Percentiles rank a stretch among this genome's conserved stretches.
Evolutionary conservation across 2,329 filamentous ascomycete genomes (phyloP).

Genomic region (Coniochaeta prunicola): DNA sequence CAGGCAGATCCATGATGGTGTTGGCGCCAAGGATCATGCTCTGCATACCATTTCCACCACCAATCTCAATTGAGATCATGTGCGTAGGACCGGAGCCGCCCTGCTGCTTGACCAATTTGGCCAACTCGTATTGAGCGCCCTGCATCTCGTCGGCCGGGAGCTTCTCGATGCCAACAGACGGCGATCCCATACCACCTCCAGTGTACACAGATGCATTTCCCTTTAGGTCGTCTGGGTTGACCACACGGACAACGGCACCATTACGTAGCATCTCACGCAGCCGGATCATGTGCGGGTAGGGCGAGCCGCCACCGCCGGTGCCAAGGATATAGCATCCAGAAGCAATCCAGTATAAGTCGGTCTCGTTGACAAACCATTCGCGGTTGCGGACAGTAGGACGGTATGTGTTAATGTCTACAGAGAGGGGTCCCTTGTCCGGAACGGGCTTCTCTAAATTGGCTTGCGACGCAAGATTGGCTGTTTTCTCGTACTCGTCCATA

Average conservation of each 20-base stretch:
- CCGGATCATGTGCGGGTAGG: constrained; percentile 43
- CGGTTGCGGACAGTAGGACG: constrained; percentile 41
- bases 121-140: constrained; percentile 43
- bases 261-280: constrained; percentile 41
- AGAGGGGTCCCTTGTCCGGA: constrained; percentile 4
- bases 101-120: constrained; percentile 35
- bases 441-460: not conserved
- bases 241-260: constrained; percentile 42
- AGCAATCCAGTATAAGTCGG: constrained; percentile 48
- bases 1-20: constrained; percentile 41
- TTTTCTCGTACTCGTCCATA: constrained; percentile 19
- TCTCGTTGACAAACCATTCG: constrained; percentile 50
- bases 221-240: constrained; percentile 40
- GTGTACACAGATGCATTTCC: constrained; percentile 46
- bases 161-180: constrained; percentile 54
- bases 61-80: constrained; percentile 58
- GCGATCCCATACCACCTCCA: constrained; percentile 51
- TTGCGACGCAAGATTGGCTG: not conserved
- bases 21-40: constrained; percentile 49
- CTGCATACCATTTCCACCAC: constrained; percentile 58
- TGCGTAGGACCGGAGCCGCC: constrained; percentile 34
- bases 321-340: constrained; percentile 55
- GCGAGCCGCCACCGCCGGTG: constrained; percentile 51
- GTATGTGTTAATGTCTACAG: constrained; percentile 30
- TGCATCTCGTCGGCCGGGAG: constrained; percentile 49